Percentiles rank a stretch among this genome's conserved stretches.
Evolutionary conservation across 1,284 basidiomycete species (phyloP).

Genomic region (Heliocybe sulcata): DNA sequence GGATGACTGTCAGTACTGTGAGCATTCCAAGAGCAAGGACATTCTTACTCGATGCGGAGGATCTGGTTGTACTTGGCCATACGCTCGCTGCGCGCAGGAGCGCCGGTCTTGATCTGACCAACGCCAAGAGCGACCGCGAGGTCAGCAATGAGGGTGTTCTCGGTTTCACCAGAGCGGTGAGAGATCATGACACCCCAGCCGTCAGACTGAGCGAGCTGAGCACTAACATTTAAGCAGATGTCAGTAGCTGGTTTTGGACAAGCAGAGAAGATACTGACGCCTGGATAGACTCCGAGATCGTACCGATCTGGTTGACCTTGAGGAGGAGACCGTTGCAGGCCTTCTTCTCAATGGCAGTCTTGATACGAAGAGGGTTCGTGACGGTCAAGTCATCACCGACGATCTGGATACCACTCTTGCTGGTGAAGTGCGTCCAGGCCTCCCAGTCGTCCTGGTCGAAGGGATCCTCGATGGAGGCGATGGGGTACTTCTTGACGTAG

Average conservation of each 20-base stretch:
- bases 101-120: slow-evolving; percentile 99
- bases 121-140: slow-evolving; percentile 90
- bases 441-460: slow-evolving; percentile 99
- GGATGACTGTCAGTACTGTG: slow-evolving; percentile 5
- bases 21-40: slow-evolving; percentile 8
- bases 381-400: slow-evolving; percentile 99
- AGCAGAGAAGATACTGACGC: slow-evolving; percentile 47
- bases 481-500: slow-evolving; percentile 90
- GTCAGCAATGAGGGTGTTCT: slow-evolving; percentile 96
- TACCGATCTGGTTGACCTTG: slow-evolving; percentile 99
- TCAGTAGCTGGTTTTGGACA: not conserved
- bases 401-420: slow-evolving; percentile 75
- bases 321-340: slow-evolving; percentile 98
- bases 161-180: slow-evolving; percentile 96
- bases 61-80: slow-evolving; percentile 91
- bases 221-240: slow-evolving; percentile 36
- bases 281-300: slow-evolving; percentile 97
- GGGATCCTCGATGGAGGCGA: slow-evolving; percentile 97
- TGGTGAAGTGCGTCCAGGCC: slow-evolving; percentile 92
- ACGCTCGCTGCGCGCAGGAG: slow-evolving; percentile 89
- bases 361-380: slow-evolving; percentile 97
- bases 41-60: slow-evolving; percentile 79
- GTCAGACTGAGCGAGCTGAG: slow-evolving; percentile 93
- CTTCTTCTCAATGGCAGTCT: slow-evolving; percentile 99
- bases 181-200: slow-evolving; percentile 99